phyloP scores from a whole-genome alignment of 2,329 filamentous ascomycete species.

The Hypomyces rosellus region DNA sequence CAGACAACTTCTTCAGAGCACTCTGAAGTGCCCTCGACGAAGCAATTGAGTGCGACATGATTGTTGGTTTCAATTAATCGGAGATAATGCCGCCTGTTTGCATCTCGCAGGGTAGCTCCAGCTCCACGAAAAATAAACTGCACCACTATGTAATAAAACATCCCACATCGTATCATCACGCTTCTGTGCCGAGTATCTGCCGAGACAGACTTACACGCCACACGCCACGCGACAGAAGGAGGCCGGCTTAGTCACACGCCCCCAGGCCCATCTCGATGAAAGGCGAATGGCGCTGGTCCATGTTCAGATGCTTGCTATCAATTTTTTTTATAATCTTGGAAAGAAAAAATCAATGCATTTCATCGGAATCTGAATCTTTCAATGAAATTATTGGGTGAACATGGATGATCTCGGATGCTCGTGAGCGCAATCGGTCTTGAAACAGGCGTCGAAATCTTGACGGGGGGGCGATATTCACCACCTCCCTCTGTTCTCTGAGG shows the following conservation, averaged over 20 bases:
- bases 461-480: neutral
- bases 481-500: neutral
- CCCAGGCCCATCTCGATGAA: no score
- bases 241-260: no score
- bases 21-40: slow-evolving; percentile 31
- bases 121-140: no score
- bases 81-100: no score
- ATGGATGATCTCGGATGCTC: neutral
- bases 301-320: no score
- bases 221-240: neutral
- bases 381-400: neutral
- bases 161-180: no score
- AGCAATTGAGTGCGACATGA: slow-evolving; percentile 34
- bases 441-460: neutral
- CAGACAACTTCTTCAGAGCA: slow-evolving; percentile 24
- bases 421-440: neutral
- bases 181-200: slow-evolving; percentile 2
- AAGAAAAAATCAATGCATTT: no score
- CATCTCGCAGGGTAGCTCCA: no score
- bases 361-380: neutral
- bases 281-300: neutral
- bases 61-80: neutral
- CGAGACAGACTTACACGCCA: neutral
- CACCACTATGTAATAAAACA: no score
- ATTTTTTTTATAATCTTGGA: no score